phyloP scores from a whole-genome alignment of 768 basidiomycete genomes.

The Panaeolus cyanescens region DNA sequence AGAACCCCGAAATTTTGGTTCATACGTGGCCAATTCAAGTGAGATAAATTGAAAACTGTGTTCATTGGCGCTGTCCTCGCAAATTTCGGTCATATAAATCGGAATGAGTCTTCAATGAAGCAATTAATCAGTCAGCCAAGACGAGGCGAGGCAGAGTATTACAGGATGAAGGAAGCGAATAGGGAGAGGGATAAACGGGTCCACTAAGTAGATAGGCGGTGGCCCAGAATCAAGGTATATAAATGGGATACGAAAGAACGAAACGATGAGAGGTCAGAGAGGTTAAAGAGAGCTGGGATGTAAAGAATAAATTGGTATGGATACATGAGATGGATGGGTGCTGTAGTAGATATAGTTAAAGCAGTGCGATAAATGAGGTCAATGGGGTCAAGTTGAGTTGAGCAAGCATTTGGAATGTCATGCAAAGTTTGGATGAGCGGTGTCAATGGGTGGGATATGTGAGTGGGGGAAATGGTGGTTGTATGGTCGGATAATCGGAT shows the following conservation, averaged over 20 bases:
- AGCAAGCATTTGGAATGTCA: background rate
- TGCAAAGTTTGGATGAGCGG: background rate
- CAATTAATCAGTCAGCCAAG: background rate
- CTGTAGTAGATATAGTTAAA: background rate
- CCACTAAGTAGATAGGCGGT: background rate
- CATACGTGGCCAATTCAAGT: background rate
- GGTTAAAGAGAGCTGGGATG: background rate
- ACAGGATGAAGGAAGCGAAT: background rate
- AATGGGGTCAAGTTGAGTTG: background rate
- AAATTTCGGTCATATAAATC: background rate
- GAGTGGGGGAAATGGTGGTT: background rate
- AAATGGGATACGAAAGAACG: background rate
- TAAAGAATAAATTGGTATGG: constrained; percentile 7
- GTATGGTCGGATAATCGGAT: constrained; percentile 3
- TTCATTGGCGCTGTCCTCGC: background rate
- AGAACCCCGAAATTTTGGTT: background rate
- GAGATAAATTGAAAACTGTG: background rate
- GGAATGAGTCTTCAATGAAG: background rate
- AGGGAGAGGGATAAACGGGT: background rate
- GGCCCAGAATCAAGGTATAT: background rate
- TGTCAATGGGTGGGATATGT: background rate
- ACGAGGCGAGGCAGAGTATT: background rate
- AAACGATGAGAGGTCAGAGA: background rate
- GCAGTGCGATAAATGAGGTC: background rate
- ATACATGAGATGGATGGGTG: constrained; percentile 11